phyloP scores from a whole-genome alignment of 257 asterid species.

The Solanum habrochaites region DNA sequence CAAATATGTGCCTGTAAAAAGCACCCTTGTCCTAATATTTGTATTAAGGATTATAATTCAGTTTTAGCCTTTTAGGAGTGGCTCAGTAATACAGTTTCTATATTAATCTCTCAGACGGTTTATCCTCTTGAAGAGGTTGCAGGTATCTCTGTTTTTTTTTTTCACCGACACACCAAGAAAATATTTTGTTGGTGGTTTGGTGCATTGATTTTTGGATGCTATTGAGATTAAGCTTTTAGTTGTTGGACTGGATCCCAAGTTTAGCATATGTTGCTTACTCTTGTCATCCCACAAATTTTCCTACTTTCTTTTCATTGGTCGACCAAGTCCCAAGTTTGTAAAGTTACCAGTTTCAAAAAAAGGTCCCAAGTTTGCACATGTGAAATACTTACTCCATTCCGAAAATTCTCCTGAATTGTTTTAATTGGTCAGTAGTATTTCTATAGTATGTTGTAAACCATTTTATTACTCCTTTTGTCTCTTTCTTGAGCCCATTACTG shows the following conservation, averaged over 20 bases:
- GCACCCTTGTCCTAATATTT: conserved; percentile 17
- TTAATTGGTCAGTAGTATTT: neutral
- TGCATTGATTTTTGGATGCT: neutral
- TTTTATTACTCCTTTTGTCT: neutral
- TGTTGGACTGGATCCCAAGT: neutral
- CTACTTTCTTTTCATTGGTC: neutral
- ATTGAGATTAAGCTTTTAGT: neutral
- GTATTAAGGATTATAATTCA: neutral
- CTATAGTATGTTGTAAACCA: neutral
- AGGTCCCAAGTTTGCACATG: neutral
- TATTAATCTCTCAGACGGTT: neutral
- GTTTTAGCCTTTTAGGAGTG: neutral
- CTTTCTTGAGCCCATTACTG: neutral
- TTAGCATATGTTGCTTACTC: neutral
- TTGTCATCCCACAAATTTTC: neutral
- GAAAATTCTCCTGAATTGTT: neutral
- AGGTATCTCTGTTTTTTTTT: neutral
- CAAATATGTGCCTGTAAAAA: neutral
- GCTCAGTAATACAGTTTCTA: neutral
- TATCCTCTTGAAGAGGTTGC: neutral
- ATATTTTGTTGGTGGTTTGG: neutral
- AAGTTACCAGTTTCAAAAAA: neutral
- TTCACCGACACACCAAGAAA: neutral
- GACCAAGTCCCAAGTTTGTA: neutral
- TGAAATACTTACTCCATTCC: neutral